phyloP scores from a whole-genome alignment of 75 land plant genomes.

The Chamaecyparis obtusa region DNA sequence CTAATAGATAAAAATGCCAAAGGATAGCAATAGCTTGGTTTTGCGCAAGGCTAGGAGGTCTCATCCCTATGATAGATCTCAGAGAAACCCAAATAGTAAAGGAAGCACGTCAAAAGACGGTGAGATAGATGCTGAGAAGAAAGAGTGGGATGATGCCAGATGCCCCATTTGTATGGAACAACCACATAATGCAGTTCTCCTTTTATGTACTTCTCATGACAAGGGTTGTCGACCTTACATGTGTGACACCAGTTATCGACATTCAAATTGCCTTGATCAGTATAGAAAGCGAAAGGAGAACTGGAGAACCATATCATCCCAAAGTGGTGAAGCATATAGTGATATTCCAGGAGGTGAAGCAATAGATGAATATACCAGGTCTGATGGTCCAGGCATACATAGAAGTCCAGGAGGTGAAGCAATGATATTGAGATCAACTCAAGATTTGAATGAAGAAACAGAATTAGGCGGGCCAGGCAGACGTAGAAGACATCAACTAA shows the following conservation, averaged over 20 bases:
- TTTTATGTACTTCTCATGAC: slow-evolving; percentile 64
- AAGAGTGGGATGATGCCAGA: slow-evolving; percentile 83
- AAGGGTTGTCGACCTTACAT: slow-evolving; percentile 85
- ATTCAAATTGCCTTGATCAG: slow-evolving; percentile 84
- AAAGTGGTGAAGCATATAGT: slow-evolving; percentile 2
- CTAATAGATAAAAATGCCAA: slow-evolving; percentile 39
- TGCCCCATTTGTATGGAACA: slow-evolving; percentile 92
- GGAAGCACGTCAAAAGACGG: slow-evolving; percentile 11
- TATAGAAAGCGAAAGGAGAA: slow-evolving; percentile 32
- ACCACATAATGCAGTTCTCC: slow-evolving; percentile 85
- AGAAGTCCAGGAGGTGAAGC: not conserved
- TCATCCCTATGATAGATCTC: slow-evolving; percentile 25
- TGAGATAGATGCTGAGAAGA: slow-evolving; percentile 20
- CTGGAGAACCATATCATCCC: not conserved
- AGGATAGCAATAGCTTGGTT: slow-evolving; percentile 44
- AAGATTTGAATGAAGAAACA: slow-evolving; percentile 1
- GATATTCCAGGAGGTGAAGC: not conserved
- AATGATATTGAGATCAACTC: not conserved
- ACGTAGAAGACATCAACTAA: not conserved
- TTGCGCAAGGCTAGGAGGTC: slow-evolving; percentile 23
- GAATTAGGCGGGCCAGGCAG: not conserved
- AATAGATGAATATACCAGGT: slow-evolving; percentile 7
- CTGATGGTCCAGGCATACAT: slow-evolving; percentile 27
- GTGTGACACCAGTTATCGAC: slow-evolving; percentile 90
- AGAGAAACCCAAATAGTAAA: slow-evolving; percentile 7